Evolutionary conservation across 129 eudicot genomes (phyloP).

Genomic region (Artemisia tridentata): DNA sequence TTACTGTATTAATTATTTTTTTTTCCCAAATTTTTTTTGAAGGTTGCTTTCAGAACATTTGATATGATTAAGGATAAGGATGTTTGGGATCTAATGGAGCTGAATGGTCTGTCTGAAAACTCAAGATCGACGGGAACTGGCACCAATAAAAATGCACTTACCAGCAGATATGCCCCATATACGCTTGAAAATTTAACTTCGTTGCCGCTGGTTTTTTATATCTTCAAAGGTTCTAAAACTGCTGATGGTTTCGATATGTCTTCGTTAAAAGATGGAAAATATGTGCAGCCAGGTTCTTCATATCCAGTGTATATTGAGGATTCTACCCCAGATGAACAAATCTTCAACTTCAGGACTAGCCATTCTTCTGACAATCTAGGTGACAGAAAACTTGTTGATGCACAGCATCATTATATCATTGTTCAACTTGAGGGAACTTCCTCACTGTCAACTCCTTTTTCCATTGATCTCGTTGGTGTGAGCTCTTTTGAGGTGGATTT

Average conservation of each 20-base stretch:
- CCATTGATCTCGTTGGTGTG: constrained; percentile 93
- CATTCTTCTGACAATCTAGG: constrained; percentile 64
- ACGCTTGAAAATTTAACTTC: constrained; percentile 82
- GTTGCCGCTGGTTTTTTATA: constrained; percentile 63
- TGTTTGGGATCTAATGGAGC: constrained; percentile 43
- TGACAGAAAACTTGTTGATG: constrained; percentile 47
- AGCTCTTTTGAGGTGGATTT: constrained; percentile 86
- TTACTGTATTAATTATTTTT: background rate
- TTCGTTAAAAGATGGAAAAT: constrained; percentile 41
- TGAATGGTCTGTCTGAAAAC: constrained; percentile 37
- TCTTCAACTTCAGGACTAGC: constrained; percentile 43
- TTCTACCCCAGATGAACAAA: constrained; percentile 51
- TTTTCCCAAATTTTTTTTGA: constrained; percentile 9
- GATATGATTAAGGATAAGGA: constrained; percentile 75
- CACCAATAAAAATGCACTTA: constrained; percentile 37
- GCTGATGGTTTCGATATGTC: constrained; percentile 44
- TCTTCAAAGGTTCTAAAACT: constrained; percentile 47
- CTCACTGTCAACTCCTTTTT: constrained; percentile 66
- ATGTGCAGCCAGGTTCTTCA: constrained; percentile 70
- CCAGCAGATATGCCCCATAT: constrained; percentile 78
- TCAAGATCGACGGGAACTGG: constrained; percentile 34
- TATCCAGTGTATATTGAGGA: constrained; percentile 68
- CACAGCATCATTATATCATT: constrained; percentile 67
- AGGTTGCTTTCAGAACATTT: constrained; percentile 72
- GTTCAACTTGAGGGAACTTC: constrained; percentile 91